Percentiles rank a stretch among this genome's conserved stretches.
phyloP scores from a whole-genome alignment of 257 asterid genomes.

The Salvia rosmarinus region DNA sequence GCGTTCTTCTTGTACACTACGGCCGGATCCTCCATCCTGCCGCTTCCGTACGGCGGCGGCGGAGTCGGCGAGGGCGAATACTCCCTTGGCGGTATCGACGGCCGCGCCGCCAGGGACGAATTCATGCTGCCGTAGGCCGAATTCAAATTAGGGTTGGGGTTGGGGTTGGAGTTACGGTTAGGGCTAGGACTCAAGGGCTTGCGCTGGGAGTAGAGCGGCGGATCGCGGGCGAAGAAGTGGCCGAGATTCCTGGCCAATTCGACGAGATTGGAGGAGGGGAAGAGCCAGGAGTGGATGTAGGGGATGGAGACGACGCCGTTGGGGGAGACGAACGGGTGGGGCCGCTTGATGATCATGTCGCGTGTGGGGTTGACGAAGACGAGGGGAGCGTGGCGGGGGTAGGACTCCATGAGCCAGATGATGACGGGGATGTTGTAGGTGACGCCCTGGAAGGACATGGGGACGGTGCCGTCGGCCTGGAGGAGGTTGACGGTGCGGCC shows the following conservation, averaged over 20 bases:
- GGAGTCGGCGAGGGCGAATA: slow-evolving; percentile 56
- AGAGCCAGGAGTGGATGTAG: slow-evolving; percentile 73
- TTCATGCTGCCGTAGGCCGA: slow-evolving; percentile 43
- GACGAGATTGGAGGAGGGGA: slow-evolving; percentile 78
- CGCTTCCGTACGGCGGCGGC: slow-evolving; percentile 71
- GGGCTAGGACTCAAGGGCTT: slow-evolving; percentile 52
- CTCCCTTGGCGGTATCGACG: slow-evolving; percentile 74
- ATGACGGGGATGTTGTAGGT: slow-evolving; percentile 86
- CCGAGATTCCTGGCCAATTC: slow-evolving; percentile 70
- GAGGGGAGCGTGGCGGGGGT: slow-evolving; percentile 84
- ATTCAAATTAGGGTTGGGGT: slow-evolving; percentile 35
- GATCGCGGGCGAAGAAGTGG: slow-evolving; percentile 74
- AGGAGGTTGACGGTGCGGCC: slow-evolving; percentile 86
- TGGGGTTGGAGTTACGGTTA: slow-evolving; percentile 41
- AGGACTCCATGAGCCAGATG: slow-evolving; percentile 89
- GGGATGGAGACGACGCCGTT: slow-evolving; percentile 84
- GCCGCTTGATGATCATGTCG: slow-evolving; percentile 84
- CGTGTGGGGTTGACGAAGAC: slow-evolving; percentile 88
- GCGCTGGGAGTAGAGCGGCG: slow-evolving; percentile 79
- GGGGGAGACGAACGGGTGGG: slow-evolving; percentile 81
- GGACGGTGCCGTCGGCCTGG: slow-evolving; percentile 88
- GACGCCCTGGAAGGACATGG: slow-evolving; percentile 66
- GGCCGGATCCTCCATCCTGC: slow-evolving; percentile 64
- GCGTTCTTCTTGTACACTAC: slow-evolving; percentile 72
- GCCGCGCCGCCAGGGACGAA: slow-evolving; percentile 45